phyloP scores from a whole-genome alignment of 768 basidiomycete species.

The Podaxis sp. region DNA sequence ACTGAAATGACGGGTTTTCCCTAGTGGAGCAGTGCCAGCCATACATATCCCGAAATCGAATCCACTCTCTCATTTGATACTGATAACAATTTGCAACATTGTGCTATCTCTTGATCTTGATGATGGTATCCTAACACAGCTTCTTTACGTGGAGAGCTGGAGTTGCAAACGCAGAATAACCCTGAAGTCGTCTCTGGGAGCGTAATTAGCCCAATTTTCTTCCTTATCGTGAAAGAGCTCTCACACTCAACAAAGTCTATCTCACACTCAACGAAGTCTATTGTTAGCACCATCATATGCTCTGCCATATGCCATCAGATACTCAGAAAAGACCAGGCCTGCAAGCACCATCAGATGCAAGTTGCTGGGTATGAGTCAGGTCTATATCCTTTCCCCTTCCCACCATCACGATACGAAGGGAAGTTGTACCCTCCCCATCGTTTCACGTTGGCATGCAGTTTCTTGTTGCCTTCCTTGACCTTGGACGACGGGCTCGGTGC shows the following conservation, averaged over 20 bases:
- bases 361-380: neutral
- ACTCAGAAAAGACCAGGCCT: neutral
- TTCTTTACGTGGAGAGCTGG: too few relatives aligned
- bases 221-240: too few relatives aligned
- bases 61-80: neutral
- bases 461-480: neutral
- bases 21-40: neutral
- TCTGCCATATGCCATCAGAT: neutral
- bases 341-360: neutral
- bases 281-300: neutral
- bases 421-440: neutral
- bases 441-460: neutral
- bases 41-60: neutral
- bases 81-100: neutral
- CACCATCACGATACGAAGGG: constrained; percentile 6
- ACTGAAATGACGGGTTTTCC: too few relatives aligned
- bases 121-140: neutral
- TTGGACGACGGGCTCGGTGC: neutral
- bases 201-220: too few relatives aligned
- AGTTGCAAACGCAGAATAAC: too few relatives aligned
- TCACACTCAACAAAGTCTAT: too few relatives aligned
- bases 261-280: neutral
- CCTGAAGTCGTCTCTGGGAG: too few relatives aligned
- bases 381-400: constrained; percentile 1
- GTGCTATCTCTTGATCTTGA: neutral